Evolutionary conservation across 768 basidiomycete genomes (phyloP), one percentile per base, ranked within the genome.

Genomic region (Boletus reticulatus): DNA sequence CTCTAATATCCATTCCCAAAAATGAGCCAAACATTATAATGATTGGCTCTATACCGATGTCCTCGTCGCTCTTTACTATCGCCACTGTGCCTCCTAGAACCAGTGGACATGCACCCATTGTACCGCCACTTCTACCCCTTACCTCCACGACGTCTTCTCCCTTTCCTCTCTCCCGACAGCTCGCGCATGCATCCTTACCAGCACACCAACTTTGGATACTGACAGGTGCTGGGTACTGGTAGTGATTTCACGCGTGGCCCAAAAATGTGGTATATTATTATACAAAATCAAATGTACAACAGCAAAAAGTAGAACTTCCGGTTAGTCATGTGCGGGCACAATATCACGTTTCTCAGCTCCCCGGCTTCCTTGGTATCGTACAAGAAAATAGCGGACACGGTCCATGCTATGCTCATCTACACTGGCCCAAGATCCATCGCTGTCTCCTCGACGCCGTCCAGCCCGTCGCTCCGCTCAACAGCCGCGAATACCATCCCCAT

Each of bases 151-250:
- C 32, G 41, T 51, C 29, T 1, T 29, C 27, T n/a, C 31, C 16
- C 2, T 12, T 51, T 19, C 27, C 22, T 2, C 20, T 12, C 10
- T 27, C n/a, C 8, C 20, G 17, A 34, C 22, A 62, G 54, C 60
- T 50, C 32, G 46, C 42, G 46, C 24, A 47, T 37, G 5, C 56
- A 37, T 50, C 39, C 14, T 63, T 56, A 51, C 61, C 45, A 59
- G 61, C 29, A 42, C 41, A 52, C 61, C 61, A 50, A 58, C 51
- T 36, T 42, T 34, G 47, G 56, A 29, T 8, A 29, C 29, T 29
- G 27, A 9, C 27, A 29, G 27, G 27, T 29, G 9, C 1, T 29
- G 27, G 29, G 29, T 1, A 9, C 9, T 29, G 29, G 9, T 29
- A 29, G 29, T 29, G 29, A 8, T 29, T 29, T 9, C 29, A 29